Conservation (phyloP, 2,329 filamentous ascomycete genomes). For the Aureobasidium leucospermi region DNA sequence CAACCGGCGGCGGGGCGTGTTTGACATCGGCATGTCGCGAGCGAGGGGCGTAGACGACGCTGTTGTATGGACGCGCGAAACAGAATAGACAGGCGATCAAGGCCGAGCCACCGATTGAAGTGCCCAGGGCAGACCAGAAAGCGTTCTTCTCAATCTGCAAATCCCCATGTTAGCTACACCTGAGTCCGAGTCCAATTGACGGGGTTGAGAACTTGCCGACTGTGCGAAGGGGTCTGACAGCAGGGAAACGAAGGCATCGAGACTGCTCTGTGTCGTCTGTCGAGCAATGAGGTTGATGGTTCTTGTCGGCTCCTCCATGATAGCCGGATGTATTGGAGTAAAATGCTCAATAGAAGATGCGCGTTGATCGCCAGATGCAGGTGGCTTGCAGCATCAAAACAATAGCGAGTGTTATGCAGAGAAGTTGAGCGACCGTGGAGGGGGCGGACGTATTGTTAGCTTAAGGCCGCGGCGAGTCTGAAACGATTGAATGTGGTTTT, state of each 20-base stretch:
- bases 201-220: neutral
- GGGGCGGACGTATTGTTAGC: neutral
- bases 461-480: conserved; percentile 7
- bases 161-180: neutral
- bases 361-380: neutral
- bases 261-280: neutral
- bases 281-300: neutral
- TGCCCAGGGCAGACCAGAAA: conserved; percentile 70
- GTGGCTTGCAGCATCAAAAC: conserved; percentile 11
- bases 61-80: conserved; percentile 82
- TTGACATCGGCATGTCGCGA: conserved; percentile 86
- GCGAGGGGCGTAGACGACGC: conserved; percentile 88
- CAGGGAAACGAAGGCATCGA: conserved; percentile 2
- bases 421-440: neutral
- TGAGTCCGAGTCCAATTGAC: neutral
- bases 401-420: neutral
- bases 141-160: conserved; percentile 51
- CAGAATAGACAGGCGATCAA: conserved; percentile 77
- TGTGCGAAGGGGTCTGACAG: conserved; percentile 6
- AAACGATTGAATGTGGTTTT: neutral
- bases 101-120: conserved; percentile 67
- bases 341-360: neutral
- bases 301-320: conserved; percentile 6
- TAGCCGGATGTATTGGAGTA: neutral
- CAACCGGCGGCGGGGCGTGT: conserved; percentile 79